These are phyloP conservation scores for Xylaria cubensis DNA, from an alignment of 495 filamentous ascomycete species.

Conservation along the genomic window DNA sequence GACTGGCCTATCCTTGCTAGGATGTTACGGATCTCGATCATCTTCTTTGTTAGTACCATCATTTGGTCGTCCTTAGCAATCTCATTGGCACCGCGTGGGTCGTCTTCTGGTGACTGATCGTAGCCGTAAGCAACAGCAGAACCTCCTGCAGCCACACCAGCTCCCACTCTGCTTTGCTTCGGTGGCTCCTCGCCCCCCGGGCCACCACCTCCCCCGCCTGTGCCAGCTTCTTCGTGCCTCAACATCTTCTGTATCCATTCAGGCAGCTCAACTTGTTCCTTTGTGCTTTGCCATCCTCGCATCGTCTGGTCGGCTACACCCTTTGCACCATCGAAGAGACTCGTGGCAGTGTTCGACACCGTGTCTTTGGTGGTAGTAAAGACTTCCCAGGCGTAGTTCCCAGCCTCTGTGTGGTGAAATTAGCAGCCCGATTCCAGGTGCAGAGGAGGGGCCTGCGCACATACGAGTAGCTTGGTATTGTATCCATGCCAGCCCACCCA, in stretches of 20 bases:
- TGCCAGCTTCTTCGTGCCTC: constrained; percentile 59
- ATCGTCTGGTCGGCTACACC: constrained; percentile 79
- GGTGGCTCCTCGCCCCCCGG: constrained; percentile 55
- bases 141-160: constrained; percentile 62
- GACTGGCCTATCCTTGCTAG: constrained; percentile 91
- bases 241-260: constrained; percentile 87
- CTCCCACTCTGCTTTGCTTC: constrained; percentile 68
- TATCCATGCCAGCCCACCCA: constrained; percentile 87
- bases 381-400: constrained; percentile 85
- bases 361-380: constrained; percentile 73
- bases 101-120: constrained; percentile 73
- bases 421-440: constrained; percentile 17
- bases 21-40: constrained; percentile 98
- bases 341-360: constrained; percentile 68
- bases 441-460: constrained; percentile 40
- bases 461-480: constrained; percentile 95
- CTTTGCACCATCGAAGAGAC: constrained; percentile 70
- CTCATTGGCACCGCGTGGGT: constrained; percentile 64
- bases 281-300: constrained; percentile 83
- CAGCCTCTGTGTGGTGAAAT: constrained; percentile 68
- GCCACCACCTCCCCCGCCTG: constrained; percentile 48
- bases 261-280: constrained; percentile 74
- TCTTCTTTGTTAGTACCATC: constrained; percentile 98
- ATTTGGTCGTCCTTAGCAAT: constrained; percentile 93
- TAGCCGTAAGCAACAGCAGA: constrained; percentile 81